These are phyloP conservation scores for Crucibulum laeve DNA, from an alignment of 768 basidiomycete genomes.

Conservation along the genomic window DNA sequence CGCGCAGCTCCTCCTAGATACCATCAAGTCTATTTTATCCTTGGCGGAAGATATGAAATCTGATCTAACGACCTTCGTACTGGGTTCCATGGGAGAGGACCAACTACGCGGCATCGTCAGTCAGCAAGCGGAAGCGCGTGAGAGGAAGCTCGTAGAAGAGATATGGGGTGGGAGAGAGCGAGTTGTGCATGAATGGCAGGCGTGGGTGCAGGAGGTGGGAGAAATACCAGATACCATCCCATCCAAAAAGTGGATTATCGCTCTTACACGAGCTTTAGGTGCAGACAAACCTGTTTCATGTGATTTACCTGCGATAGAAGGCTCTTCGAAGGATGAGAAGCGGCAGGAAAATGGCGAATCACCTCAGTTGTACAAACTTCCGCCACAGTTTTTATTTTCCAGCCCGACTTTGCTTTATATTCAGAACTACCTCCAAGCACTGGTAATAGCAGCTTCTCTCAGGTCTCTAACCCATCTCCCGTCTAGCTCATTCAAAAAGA, in stretches of 20 bases:
- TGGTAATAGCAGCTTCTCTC: slow-evolving; percentile 60
- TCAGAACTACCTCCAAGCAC: slow-evolving; percentile 70
- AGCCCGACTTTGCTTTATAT: slow-evolving; percentile 47
- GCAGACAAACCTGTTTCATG: slow-evolving; percentile 36
- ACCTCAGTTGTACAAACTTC: slow-evolving; percentile 46
- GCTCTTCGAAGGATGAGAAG: too few species aligned
- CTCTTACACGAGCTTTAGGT: slow-evolving; percentile 41
- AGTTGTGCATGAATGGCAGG: slow-evolving; percentile 26
- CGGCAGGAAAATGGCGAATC: too few species aligned
- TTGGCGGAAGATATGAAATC: slow-evolving; percentile 63
- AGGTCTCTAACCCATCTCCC: slow-evolving; percentile 49
- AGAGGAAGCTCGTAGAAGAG: slow-evolving; percentile 49
- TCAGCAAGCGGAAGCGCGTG: slow-evolving; percentile 49
- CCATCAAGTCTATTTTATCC: slow-evolving; percentile 40
- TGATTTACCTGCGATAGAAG: slow-evolving; percentile 19
- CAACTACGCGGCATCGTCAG: slow-evolving; percentile 47
- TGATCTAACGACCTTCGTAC: slow-evolving; percentile 60
- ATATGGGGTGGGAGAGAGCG: slow-evolving; percentile 38
- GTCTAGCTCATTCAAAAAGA: slow-evolving; percentile 5
- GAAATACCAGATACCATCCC: background rate
- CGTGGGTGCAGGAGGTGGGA: slow-evolving; percentile 23
- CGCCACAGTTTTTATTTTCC: slow-evolving; percentile 64
- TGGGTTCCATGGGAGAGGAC: slow-evolving; percentile 63
- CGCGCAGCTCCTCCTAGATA: slow-evolving; percentile 44
- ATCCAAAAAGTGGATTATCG: slow-evolving; percentile 38